phyloP scores from a whole-genome alignment of 164 flowering plant species.

The Umbilicus rupestris region DNA sequence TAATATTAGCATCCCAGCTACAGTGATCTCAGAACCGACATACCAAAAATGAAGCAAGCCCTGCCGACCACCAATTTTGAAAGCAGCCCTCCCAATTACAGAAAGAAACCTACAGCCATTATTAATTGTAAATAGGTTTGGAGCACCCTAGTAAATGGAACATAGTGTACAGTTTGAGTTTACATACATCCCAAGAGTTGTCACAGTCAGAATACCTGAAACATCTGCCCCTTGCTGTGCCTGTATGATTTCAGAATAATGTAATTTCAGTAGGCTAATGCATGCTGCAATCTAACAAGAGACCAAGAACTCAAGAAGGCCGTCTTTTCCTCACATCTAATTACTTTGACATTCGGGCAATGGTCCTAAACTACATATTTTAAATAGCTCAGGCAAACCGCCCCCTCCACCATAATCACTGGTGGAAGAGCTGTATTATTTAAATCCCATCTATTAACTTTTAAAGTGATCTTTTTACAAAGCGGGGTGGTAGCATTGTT shows the following conservation, averaged over 20 bases:
- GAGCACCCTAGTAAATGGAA: not conserved
- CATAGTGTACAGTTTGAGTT: not conserved
- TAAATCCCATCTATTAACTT: not conserved
- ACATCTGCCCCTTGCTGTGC: constrained; percentile 74
- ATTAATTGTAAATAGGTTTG: constrained; percentile 8
- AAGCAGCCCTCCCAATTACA: constrained; percentile 78
- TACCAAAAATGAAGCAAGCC: constrained; percentile 97
- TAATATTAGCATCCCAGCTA: not conserved
- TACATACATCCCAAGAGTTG: constrained; percentile 92
- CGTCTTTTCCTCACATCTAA: not conserved
- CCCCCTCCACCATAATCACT: not conserved
- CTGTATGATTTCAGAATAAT: constrained; percentile 23
- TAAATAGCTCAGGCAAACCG: not conserved
- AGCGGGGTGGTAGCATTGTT: not conserved
- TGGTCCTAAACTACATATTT: not conserved
- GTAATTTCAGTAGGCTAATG: too few species aligned
- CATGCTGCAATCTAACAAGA: not conserved
- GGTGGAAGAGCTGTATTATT: not conserved
- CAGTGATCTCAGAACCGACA: not conserved
- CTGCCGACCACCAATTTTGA: constrained; percentile 80
- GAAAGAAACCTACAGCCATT: constrained; percentile 67
- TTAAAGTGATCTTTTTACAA: not conserved
- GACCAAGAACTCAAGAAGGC: not conserved
- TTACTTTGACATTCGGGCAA: not conserved
- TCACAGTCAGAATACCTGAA: constrained; percentile 88